Evolutionary conservation across 2,329 filamentous ascomycete genomes (phyloP), one percentile per base, ranked within the genome.

Genomic region (Helicocarpus griseus): DNA sequence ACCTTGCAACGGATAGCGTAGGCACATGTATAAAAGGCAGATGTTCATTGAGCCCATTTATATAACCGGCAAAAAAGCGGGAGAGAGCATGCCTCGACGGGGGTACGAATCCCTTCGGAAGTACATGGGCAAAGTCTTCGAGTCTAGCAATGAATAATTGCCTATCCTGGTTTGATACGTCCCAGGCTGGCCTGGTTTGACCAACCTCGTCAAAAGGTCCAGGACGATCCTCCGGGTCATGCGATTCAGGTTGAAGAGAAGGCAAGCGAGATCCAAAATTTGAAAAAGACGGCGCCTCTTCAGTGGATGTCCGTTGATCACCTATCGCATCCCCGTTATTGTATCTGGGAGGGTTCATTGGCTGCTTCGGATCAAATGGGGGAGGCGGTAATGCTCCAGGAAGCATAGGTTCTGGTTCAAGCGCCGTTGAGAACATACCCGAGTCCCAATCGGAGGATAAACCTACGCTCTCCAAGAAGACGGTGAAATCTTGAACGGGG

Each of bases 11-110:
- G 11, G 69, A 74, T 9, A 76, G 64, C 4, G 74, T 76, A 7
- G 73, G 69, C 2, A 73, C 66, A 56, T 77, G 75, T 9, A 78
- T 71, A 53, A 78, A 77, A 3, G 75, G 74, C 45, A 77, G 66
- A 59, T 76, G 74, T 45, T 75, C 72, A 47, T 77, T 74, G 49
- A 76, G 63, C 11, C 75, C 73, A 50, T 74, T 74, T 40, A 77
- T 71, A 60, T 76, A 77, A 9, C 72, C 72, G n/a, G 74, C 73
- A 53, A 77, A 66, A 53, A 75, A 76, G 9, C 74, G 66, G 38
- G 71, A 74, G 29, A 78, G 57, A 0, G 70, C 68, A 60, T 76
- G 72, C 29, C 71, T 67, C 17, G 75, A 74, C 3, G 75, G 75
- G n/a, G 74, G 67, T 24, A 69, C 63, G 54, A 76, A 77, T 1